Evolutionary conservation across 2,329 filamentous ascomycete genomes (phyloP), one percentile per base, ranked within the genome.

Genomic region (Macrophomina pseudophaseolina): DNA sequence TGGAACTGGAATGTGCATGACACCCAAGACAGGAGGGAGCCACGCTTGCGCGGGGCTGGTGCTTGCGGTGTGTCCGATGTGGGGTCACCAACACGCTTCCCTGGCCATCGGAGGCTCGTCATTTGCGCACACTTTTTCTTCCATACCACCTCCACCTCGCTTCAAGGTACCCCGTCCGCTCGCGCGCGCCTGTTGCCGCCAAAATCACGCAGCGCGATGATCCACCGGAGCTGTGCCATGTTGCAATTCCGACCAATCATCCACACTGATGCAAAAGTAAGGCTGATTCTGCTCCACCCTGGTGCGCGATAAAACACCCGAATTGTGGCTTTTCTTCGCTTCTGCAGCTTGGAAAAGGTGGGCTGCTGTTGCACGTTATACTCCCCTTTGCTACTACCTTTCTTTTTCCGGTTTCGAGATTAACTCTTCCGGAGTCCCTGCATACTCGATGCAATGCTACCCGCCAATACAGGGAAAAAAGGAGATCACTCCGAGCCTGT

Each of bases 371-470:
- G 35, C 35, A 7, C 11, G 35, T 38, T 38, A 8, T 38, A 1
- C 35, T 38, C 35, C 11, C 35, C 11, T 12, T 38, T 12, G 35
- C 35, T 38, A 23, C 23, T 38, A 7, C 35, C 35, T 38, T 38
- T 38, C 18, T 40, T 54, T 33, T 18, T 54, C 52, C 23, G 23
- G 23, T 23, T 23, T 23, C 23, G 23, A 23, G 23, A 23, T 23
- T 38, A 33, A 32, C 52, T 33, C 52, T 23, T 32, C 38, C n/a
- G 16, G 7, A 49, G 58, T 62, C 58, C 58, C 42, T 62, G 58
- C 58, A 60, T 48, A 5, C 14, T n/a, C 18, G 42, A 33, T 60
- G 58, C 58, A 51, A 62, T 49, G 44, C 58, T 62, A 62, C 58
- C 58, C 58, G 28, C 58, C 58, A 9, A 6, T 12, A 6, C 23